Evolutionary conservation across 495 filamentous ascomycete species (phyloP).

Genomic region (Xylaria longipes): DNA sequence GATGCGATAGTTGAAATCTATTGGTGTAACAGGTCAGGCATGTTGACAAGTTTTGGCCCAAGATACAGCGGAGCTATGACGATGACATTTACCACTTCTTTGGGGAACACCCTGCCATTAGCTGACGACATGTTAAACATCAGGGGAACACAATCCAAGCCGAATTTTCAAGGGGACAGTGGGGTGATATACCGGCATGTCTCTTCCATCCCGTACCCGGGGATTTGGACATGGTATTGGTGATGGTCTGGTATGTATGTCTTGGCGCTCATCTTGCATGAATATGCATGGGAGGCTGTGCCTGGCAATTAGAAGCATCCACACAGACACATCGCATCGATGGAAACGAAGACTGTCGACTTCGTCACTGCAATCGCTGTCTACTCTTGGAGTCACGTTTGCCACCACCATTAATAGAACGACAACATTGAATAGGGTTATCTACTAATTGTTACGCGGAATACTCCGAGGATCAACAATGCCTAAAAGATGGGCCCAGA

Average conservation of each 20-base stretch:
- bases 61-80: conserved; percentile 2
- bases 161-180: neutral
- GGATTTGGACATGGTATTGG: neutral
- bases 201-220: neutral
- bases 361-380: neutral
- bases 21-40: conserved; percentile 2
- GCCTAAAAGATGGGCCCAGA: neutral
- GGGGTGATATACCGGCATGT: neutral
- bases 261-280: conserved; percentile 3
- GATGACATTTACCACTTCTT: neutral
- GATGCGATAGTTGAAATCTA: neutral
- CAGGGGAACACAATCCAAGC: neutral
- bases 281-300: conserved; percentile 17
- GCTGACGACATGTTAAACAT: neutral
- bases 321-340: neutral
- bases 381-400: neutral
- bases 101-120: neutral
- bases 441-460: neutral
- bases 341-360: neutral
- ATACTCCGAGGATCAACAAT: neutral
- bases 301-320: neutral
- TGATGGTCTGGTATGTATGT: neutral
- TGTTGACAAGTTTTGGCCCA: conserved; percentile 1
- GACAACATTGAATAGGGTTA: neutral
- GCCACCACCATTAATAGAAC: neutral